Conservation (phyloP, 257 asterid genomes). For the Capsicum baccatum region DNA sequence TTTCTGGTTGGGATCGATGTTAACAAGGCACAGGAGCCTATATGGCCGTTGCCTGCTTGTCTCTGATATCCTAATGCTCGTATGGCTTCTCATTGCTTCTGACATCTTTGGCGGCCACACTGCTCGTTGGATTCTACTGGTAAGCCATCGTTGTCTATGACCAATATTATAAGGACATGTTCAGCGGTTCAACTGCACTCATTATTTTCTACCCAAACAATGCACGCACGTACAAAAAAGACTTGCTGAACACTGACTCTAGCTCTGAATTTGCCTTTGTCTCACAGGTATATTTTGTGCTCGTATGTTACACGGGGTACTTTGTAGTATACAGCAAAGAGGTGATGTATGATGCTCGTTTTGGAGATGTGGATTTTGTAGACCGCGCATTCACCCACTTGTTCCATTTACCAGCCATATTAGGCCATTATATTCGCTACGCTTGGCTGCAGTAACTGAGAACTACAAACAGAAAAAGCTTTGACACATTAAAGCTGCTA, state of each 20-base stretch:
- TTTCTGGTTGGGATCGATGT: conserved; percentile 11
- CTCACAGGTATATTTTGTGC: background rate
- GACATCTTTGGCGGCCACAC: background rate
- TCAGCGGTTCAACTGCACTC: background rate
- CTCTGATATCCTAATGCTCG: background rate
- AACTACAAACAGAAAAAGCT: too few relatives aligned
- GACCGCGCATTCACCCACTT: background rate
- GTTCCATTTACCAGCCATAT: background rate
- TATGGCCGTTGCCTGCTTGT: background rate
- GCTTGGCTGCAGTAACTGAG: background rate
- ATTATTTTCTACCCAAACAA: background rate
- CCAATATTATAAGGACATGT: background rate
- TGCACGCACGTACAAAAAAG: background rate
- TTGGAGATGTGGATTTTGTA: background rate
- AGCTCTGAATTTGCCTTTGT: background rate
- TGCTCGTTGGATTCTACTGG: background rate
- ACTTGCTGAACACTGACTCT: background rate
- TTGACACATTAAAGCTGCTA: too few relatives aligned
- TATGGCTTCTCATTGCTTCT: background rate
- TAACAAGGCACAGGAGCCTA: background rate
- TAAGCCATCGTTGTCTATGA: background rate
- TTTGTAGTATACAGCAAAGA: background rate
- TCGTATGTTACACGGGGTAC: background rate
- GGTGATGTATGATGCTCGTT: background rate
- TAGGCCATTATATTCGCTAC: background rate